Evolutionary conservation across 1,284 basidiomycete species (phyloP), one percentile per base, ranked within the genome.

Genomic region (Microbotryum violaceum): DNA sequence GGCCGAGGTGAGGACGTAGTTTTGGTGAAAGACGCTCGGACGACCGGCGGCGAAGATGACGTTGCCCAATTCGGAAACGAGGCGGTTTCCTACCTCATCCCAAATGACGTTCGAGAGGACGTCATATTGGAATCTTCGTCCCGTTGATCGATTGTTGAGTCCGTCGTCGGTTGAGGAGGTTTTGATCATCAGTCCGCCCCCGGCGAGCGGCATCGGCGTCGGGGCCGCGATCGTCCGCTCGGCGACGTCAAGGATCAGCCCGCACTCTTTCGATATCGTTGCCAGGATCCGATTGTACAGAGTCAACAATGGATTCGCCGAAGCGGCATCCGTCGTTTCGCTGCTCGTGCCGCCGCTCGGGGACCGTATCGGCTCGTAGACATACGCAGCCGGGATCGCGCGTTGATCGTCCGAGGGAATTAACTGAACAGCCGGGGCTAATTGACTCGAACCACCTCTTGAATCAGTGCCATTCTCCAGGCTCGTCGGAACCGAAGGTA

Each of bases 1-100:
- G 9, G 82, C 81, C 72, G 88, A 84, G 1, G 89, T 88, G 27
- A 86, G 85, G 61, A 86, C 85, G 73, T 92, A 88, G 75, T 94
- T 85, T 79, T 85, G 86, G 62, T 89, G 85, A 73, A 98, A 91
- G 63, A 92, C 88, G 62, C 88, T 84, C 6, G 94, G 89, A 58
- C 87, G 82, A 4, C 96, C 94, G 7, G 88, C 89, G 37, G 93
- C 86, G 73, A 97, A 98, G 4, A 98, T 84, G 6, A 84, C 77
- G 42, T 77, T 77, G 1, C 91, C 92, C 45, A 97, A 78, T 71
- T 92, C 88, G 66, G 88, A 85, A 78, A 91, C 85, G 57, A 97
- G 82, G 0, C 86, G 81, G 31, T 81, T 78, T 5, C 85, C 85
- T 44, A 96, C 76, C 73, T 91, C 89, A 23, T 85, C 85, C 89